Percentiles rank a stretch among this genome's conserved stretches.
These are phyloP conservation scores for Ophiostoma perfectum DNA, from an alignment of 2,329 filamentous ascomycete genomes.

Conservation along the genomic window DNA sequence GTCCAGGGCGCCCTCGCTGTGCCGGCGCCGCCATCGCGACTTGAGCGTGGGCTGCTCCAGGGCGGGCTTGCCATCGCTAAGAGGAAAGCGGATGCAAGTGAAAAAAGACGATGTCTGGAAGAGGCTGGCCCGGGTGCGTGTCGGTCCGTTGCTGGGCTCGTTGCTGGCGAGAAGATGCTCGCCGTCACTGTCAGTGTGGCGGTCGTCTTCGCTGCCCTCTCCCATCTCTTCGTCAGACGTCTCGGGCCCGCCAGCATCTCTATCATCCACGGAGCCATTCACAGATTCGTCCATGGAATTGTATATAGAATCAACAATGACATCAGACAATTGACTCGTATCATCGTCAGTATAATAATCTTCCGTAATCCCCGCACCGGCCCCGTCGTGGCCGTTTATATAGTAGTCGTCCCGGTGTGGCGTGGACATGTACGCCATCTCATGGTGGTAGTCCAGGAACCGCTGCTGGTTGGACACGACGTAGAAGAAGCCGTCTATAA, in stretches of 20 bases:
- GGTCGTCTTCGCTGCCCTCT: neutral
- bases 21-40: constrained; percentile 59
- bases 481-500: constrained; percentile 62
- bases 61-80: constrained; percentile 37
- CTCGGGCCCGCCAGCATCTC: no score
- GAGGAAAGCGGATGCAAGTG: constrained; percentile 57
- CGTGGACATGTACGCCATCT: neutral
- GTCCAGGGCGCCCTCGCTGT: constrained; percentile 65
- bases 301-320: no score
- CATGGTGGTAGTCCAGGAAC: neutral
- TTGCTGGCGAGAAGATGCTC: neutral
- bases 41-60: constrained; percentile 42
- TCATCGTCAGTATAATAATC: neutral
- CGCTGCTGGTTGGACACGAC: constrained; percentile 59
- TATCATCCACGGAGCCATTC: no score
- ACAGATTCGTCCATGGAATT: no score
- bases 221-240: neutral
- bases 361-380: neutral
- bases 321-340: neutral
- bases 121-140: neutral
- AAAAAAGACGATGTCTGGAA: constrained; percentile 52
- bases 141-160: neutral
- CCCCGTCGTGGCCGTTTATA: neutral
- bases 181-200: neutral
- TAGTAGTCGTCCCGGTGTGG: neutral